A percentile compares a stretch with the other conserved stretches of the same genome.
Evolutionary conservation across 352 stramenopile species (phyloP).

Genomic region (Phytophthora pinifolia): DNA sequence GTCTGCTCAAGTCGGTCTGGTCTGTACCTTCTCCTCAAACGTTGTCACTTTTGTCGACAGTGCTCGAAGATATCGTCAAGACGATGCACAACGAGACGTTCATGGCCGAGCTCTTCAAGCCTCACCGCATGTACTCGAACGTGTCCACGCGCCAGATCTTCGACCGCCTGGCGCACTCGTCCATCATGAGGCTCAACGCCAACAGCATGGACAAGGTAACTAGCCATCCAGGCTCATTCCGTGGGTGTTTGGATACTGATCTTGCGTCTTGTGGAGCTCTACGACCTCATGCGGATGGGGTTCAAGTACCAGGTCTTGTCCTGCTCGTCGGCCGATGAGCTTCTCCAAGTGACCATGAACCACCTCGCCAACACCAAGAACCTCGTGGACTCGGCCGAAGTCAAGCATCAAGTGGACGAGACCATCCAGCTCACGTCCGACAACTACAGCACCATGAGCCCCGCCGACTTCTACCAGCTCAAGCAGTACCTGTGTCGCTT

Average conservation of each 20-base stretch:
- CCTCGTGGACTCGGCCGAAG: conserved; percentile 65
- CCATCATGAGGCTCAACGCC: conserved; percentile 94
- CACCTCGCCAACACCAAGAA: conserved; percentile 76
- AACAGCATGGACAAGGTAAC: conserved; percentile 93
- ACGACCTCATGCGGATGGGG: conserved; percentile 95
- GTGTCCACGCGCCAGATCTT: conserved; percentile 91
- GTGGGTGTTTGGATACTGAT: neutral
- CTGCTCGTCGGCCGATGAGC: conserved; percentile 78
- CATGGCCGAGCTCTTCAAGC: conserved; percentile 91
- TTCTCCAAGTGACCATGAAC: conserved; percentile 90
- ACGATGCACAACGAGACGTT: conserved; percentile 94
- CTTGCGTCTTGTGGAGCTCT: conserved; percentile 50
- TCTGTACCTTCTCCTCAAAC: neutral
- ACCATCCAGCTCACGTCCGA: conserved; percentile 77
- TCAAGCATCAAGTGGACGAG: conserved; percentile 73
- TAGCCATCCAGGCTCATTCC: neutral
- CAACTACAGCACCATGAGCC: conserved; percentile 65
- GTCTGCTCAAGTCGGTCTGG: neutral
- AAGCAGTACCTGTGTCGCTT: conserved; percentile 89
- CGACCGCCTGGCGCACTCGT: conserved; percentile 90
- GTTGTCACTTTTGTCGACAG: conserved; percentile 27
- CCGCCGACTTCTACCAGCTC: conserved; percentile 78
- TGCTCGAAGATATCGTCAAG: conserved; percentile 91
- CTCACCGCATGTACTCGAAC: conserved; percentile 91
- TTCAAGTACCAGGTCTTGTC: conserved; percentile 92